Percentiles rank a stretch among this genome's conserved stretches.
Conservation (phyloP, 2,329 filamentous ascomycete species). For the Exophiala spinifera region DNA sequence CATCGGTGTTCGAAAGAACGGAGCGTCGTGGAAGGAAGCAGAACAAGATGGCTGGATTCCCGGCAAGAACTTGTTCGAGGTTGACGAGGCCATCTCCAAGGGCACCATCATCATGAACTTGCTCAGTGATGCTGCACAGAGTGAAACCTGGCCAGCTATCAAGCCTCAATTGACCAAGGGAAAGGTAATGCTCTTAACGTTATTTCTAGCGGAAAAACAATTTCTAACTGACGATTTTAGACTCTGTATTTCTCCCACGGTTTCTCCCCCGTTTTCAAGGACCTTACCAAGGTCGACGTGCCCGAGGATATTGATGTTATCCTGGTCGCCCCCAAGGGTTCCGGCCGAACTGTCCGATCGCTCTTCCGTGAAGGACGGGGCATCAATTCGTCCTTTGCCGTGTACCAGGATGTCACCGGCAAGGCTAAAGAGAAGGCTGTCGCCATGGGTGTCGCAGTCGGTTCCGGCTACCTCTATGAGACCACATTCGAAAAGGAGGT, state of each 20-base stretch:
- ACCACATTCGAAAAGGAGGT: constrained; percentile 99
- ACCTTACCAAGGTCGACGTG: constrained; percentile 97
- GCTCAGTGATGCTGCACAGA: constrained; percentile 94
- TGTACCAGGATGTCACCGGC: constrained; percentile 97
- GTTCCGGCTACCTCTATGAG: constrained; percentile 98
- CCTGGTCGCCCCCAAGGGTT: constrained; percentile 98
- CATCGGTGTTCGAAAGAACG: constrained; percentile 96
- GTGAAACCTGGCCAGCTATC: constrained; percentile 96
- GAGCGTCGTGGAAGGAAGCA: constrained; percentile 97
- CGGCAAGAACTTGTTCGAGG: constrained; percentile 98
- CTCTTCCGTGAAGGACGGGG: constrained; percentile 99
- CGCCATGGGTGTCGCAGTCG: constrained; percentile 93
- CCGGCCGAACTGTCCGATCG: constrained; percentile 94
- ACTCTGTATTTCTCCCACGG: constrained; percentile 99
- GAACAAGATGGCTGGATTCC: constrained; percentile 95
- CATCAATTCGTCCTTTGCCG: constrained; percentile 98
- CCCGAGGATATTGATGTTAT: constrained; percentile 97
- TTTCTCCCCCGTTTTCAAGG: constrained; percentile 99
- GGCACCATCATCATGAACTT: constrained; percentile 99
- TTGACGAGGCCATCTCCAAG: constrained; percentile 90
- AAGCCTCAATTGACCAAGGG: constrained; percentile 98
- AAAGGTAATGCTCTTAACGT: constrained; percentile 63
- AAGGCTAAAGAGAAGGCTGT: constrained; percentile 98
- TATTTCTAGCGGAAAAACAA: not conserved
- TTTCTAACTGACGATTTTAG: constrained; percentile 43